phyloP scores from a whole-genome alignment of 177 flowering plant genomes.

The Vitis hybrid region DNA sequence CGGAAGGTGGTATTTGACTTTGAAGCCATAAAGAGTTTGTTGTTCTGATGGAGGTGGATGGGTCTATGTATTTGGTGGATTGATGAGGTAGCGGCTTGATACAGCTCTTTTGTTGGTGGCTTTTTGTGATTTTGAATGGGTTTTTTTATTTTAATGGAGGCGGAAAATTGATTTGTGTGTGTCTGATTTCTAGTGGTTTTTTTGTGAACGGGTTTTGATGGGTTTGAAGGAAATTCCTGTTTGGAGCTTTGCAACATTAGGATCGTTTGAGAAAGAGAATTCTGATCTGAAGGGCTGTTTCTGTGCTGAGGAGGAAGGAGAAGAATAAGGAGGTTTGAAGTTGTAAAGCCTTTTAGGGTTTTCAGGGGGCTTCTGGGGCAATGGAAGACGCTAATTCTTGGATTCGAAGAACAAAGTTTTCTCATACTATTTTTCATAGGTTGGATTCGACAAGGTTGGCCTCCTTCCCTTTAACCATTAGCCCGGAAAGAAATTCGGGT shows the following conservation, averaged over 20 bases:
- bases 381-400: constrained; percentile 71
- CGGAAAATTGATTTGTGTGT: constrained; percentile 14
- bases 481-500: constrained; percentile 21
- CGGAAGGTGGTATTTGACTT: constrained; percentile 38
- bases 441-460: constrained; percentile 48
- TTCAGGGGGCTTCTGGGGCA: not conserved
- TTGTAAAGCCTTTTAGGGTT: constrained; percentile 16
- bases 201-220: constrained; percentile 24
- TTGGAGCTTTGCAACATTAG: constrained; percentile 15
- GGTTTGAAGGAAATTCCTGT: constrained; percentile 26
- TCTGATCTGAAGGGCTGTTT: constrained; percentile 15
- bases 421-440: constrained; percentile 68
- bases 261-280: constrained; percentile 10
- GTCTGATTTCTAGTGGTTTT: not conserved
- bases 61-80: too few relatives aligned
- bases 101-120: not conserved
- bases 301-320: constrained; percentile 12
- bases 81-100: constrained; percentile 9
- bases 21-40: constrained; percentile 18
- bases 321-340: constrained; percentile 13
- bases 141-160: constrained; percentile 9
- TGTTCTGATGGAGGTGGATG: constrained; percentile 9
- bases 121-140: constrained; percentile 11
- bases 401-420: constrained; percentile 81
- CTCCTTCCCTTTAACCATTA: constrained; percentile 33